Base-by-base conservation (phyloP, 805 yeast genomes). In the Starmerella vaccinii region DNA sequence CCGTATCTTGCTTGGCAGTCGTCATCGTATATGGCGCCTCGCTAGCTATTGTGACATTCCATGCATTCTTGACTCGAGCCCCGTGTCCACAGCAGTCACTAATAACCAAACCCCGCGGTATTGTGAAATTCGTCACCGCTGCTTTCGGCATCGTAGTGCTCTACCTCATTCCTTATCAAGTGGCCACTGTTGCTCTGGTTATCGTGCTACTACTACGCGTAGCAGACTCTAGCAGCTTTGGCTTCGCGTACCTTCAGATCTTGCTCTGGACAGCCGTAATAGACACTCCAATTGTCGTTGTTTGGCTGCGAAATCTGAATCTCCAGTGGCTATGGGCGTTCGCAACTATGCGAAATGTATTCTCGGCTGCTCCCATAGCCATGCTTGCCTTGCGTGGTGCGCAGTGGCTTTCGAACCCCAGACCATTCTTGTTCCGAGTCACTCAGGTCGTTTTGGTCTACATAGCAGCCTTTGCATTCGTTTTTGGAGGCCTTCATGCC, bases 261-360 rank as follows among this genome's bases (percentile, higher is more conserved):
- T 76, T 85, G 77, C 54, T 84, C 5, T 82, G 94, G 84, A 72
- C 84, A 10, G 65, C 84, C 3, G 87, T 90, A 0, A 78, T 85
- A n/a, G 83, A 84, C 59, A 71, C 78, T 0, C 95, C 95, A 0
- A 80, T 82, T 1, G 59, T 85, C 16, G 71, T 83, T 49, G 95
- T 86, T 1, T 85, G 85, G 69, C 67, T 82, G 32, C 92, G 84
- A 61, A 84, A 86, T 61, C 69, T 84, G 53, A 76, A 83, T 5
- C 72, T 84, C 21, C 76, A 74, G 59, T 86, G 95, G 95, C 75
- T 74, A 47, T 82, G 90, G 0, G 86, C 94, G 15, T 86, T 86
- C 60, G 78, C 84, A 3, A 81, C 94, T 0, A 88, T 84, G 61
- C 89, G 84, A 61, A 86, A 86, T 61, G 69, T 83, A 41, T 63